Base-by-base conservation (phyloP, 352 stramenopile genomes). In the Phytophthora lateralis region DNA sequence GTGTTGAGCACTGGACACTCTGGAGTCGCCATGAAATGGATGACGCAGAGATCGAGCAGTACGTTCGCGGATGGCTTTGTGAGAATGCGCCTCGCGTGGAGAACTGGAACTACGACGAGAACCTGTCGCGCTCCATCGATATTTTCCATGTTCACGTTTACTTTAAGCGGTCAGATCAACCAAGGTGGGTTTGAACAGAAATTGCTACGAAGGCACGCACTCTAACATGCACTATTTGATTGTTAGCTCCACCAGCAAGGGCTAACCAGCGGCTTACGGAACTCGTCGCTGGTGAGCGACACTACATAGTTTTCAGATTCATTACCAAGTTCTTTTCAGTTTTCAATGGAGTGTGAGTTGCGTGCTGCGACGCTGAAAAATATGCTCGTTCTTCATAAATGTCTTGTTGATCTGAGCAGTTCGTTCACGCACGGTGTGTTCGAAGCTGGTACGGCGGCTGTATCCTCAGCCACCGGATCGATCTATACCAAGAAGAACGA, bases 121-220 rank as follows among this genome's bases (percentile, higher is more conserved):
- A 94, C 52, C 74, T 78, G 58, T 85, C 89, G 37, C 82, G 81
- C n/a, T 94, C 81, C 6, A 92, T 94, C 77, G 79, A 91, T 48
- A 78, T 93, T 56, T 94, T 94, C 60, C 83, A 94, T 60, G 85
- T 94, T 3, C 85, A 94, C 66, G 83, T 94, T 47, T 93, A 93
- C 59, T 61, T 94, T 21, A 72, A 89, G 66, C 68, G 34, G 0
- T 15, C 10, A 32, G 27, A 12, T 10, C 17, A 42, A 52, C 26
- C 11, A 10, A 60, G 18, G 37, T 51, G 17, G 45, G 38, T 29
- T 12, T 15, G 6, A 21, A 8, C 17, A 32, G 20, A 21, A n/a
- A 21, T 20, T 46, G 38, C 15, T 32, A 18, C 35, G 35, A 41
- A 6, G 20, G 1, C 35, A n/a, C 35, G 15, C 35, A 18, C 35